These are phyloP conservation scores for Pseudotsuga menziesii DNA, from an alignment of 75 land plant species.

Conservation along the genomic window DNA sequence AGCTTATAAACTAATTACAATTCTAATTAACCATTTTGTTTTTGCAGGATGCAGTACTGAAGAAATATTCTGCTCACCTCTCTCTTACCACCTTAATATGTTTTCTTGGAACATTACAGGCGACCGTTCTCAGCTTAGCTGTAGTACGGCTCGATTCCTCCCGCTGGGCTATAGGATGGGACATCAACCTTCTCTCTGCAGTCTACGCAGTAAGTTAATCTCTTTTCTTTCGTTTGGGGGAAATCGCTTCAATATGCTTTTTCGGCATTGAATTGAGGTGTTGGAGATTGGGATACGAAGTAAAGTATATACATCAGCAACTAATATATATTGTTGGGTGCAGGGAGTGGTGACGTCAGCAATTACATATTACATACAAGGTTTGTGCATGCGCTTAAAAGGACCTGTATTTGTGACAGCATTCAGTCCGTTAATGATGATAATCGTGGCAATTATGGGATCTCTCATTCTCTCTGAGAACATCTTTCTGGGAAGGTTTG, in stretches of 20 bases:
- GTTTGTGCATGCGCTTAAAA: conserved; percentile 41
- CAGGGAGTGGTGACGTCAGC: conserved; percentile 60
- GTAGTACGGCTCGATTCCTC: conserved; percentile 18
- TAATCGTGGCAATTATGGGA: conserved; percentile 63
- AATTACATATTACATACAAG: conserved; percentile 60
- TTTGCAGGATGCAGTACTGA: conserved; percentile 21
- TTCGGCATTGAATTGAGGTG: background rate
- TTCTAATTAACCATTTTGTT: background rate
- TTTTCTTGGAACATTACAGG: conserved; percentile 26
- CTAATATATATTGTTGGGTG: background rate
- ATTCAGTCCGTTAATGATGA: conserved; percentile 64
- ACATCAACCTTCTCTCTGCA: conserved; percentile 34
- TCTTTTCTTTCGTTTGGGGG: background rate
- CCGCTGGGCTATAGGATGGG: conserved; percentile 20
- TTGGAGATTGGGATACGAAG: background rate
- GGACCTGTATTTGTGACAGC: conserved; percentile 69
- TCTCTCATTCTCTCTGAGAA: conserved; percentile 51
- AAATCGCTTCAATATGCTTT: background rate
- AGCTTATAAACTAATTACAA: no score
- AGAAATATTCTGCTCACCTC: conserved; percentile 26
- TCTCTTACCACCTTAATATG: conserved; percentile 36
- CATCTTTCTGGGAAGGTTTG: conserved; percentile 58
- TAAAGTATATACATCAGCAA: background rate
- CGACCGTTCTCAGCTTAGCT: conserved; percentile 18
- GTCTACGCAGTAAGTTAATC: conserved; percentile 28